Base-by-base conservation (phyloP, 495 filamentous ascomycete species). In the Haplographium delicatum region DNA sequence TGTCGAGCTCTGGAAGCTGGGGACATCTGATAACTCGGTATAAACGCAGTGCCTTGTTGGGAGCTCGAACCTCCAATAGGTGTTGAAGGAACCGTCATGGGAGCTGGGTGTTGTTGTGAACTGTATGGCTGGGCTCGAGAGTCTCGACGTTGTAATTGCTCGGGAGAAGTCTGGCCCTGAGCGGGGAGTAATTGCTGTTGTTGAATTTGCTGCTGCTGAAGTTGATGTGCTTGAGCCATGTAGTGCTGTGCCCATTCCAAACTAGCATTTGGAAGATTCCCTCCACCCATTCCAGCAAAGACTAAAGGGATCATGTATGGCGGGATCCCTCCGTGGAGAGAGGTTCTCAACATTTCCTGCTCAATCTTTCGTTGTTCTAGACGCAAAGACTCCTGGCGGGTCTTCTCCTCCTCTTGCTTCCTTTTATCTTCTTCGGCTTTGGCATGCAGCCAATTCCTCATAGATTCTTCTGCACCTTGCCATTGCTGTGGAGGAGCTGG, bases 351-450 rank as follows among this genome's bases (percentile, higher is more conserved):
- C 69, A 98, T 95, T 43, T 83, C 80, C 62, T 86, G 80, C 63
- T 97, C 91, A 30, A 91, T 76, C 62, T 76, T 85, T 41, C 91
- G 80, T 64, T 88, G 87, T 63, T 96, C 91, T 37, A 95, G 67
- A 37, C 81, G 76, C 25, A 85, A 69, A 19, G 73, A 71, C 64
- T 91, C 90, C 62, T 95, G 90, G 46, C 82, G 78, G 19, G 88
- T 95, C 72, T 78, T 88, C 65, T 95, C 86, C 65, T 93, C 88
- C 65, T 96, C 90, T 64, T 91, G 86, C 62, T 73, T 86, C 58
- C 85, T 80, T 53, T 79, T 80, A 51, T 93, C 88, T 56, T 96
- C 91, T 67, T 96, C 91, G 2, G 81, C 74, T 68, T 87, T 94
- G 11, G 89, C 86, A 40, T 76, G 64, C 2, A 95, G 73, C 89